Evolutionary conservation across 108 stramenopile species (phyloP), one percentile per base, ranked within the genome.

Genomic region (Cyclotella cryptica): DNA sequence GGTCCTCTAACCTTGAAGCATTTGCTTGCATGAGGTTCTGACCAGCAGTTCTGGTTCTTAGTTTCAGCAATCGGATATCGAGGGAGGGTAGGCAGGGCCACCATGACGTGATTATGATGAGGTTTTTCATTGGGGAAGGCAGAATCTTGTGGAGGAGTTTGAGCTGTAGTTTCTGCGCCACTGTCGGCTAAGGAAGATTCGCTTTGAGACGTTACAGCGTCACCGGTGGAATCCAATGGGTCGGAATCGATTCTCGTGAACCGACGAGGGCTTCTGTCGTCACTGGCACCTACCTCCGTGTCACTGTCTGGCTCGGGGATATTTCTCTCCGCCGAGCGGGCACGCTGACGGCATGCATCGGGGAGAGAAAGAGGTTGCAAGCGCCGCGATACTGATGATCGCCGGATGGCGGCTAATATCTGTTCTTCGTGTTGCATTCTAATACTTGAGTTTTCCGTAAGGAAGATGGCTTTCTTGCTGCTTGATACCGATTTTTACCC

Each of bases 1-100:
- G 63, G 51, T n/a, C 92, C 92, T 12, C 94, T 78, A 19, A 96
- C 89, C 10, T 83, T 69, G 71, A 93, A 96, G 30, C 41, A 44
- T 42, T 81, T 71, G 14, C 58, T 66, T 10, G 67, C 63, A 28
- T 68, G 61, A 27, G 94, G 91, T 77, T 89, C 88, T 3, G 88
- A 89, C 89, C 88, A 93, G 70, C 91, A 92, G 66, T 95, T 94
- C 52, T 72, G 72, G 27, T 88, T 80, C 39, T 75, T 81, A 19
- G 68, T 81, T 40, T 75, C 80, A 3, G 63, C 68, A 29, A 81
- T 70, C 13, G 74, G 80, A 52, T 57, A 80, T 18, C 80, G 45
- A 3, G 73, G 80, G 30, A 81, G 45, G 0, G 79, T 80, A 24
- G 67, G 79, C 8, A 69, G 53, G 18, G 41, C 11, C 28, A 40